Base-by-base conservation (phyloP, 495 filamentous ascomycete genomes). In the Xylaria telfairii region DNA sequence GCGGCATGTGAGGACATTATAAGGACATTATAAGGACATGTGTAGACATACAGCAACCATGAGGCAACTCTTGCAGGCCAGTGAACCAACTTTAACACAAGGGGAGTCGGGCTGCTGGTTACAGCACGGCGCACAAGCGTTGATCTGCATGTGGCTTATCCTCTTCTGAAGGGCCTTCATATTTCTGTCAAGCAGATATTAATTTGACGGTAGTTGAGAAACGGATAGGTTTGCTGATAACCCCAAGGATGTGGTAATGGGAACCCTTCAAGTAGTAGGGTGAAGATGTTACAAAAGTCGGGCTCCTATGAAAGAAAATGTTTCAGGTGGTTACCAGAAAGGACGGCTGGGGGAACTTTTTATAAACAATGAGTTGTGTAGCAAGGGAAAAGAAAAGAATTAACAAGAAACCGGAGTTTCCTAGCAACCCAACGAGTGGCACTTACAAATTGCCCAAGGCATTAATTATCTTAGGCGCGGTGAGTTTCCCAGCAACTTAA, bases 21-120 rank as follows among this genome's bases (percentile, higher is more conserved):
- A n/a, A 86, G 7, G 81, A 71, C 56, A 76, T 81, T 83, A 66
- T 70, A 34, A 13, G 1, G 57, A 30, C 37, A 8, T 24, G 26
- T 32, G 46, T 60, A 15, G 26, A 69, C 54, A 7, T 4, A 70
- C 70, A 2, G 70, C 44, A 46, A 71, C 64, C 46, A 71, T 37
- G 15, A 42, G 46, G 37, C 70, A 71, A 49, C 13, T 51, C 19
- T 39, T 34, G 17, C 70, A 71, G 21, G 70, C 64, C 0, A 56
- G 46, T 17, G 30, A 32, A 15, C 70, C 70, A 42, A 42, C 13
- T 6, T 62, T 68, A 13, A 7, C 37, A 32, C 70, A 71, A 24
- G 56, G 64, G 15, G 42, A 44, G 21, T 62, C 4, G 1, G 39
- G 19, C 30, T 42, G 37, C 15, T 62, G 19, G 9, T 62, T 62